These are phyloP conservation scores for Hortiboletus flavorubellus DNA, from an alignment of 768 basidiomycete genomes.

Conservation along the genomic window DNA sequence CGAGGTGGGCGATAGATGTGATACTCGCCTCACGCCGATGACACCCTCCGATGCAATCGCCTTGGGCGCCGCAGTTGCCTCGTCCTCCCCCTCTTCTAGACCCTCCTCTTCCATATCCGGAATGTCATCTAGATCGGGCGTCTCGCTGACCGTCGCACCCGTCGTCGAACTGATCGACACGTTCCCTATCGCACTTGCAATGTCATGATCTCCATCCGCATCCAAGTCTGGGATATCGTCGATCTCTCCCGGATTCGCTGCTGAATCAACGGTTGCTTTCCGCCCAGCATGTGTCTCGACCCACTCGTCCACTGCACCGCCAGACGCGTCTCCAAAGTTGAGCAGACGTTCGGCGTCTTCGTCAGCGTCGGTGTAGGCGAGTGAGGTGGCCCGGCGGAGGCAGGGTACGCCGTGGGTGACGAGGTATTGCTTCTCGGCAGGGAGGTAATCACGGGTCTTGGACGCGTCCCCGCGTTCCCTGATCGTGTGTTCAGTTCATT, in stretches of 20 bases:
- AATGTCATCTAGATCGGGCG: conserved; percentile 95
- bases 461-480: conserved; percentile 93
- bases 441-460: conserved; percentile 90
- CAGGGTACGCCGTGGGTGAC: conserved; percentile 96
- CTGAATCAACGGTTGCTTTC: conserved; percentile 47
- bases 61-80: conserved; percentile 71
- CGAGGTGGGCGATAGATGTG: neutral
- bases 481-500: conserved; percentile 5
- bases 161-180: conserved; percentile 42
- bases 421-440: conserved; percentile 93
- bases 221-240: conserved; percentile 89
- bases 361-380: conserved; percentile 93
- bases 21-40: conserved; percentile 49
- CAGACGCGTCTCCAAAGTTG: conserved; percentile 67
- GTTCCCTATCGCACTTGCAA: conserved; percentile 43
- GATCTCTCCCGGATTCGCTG: conserved; percentile 61
- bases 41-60: conserved; percentile 31
- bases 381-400: conserved; percentile 85
- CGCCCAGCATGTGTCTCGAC: conserved; percentile 95
- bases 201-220: conserved; percentile 56
- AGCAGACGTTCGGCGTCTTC: conserved; percentile 95
- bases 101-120: conserved; percentile 99
- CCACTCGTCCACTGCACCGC: conserved; percentile 81
- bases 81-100: conserved; percentile 83
- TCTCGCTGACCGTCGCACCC: conserved; percentile 44